These are phyloP conservation scores for Nidularia pulvinata DNA, from an alignment of 768 basidiomycete genomes.

Conservation along the genomic window DNA sequence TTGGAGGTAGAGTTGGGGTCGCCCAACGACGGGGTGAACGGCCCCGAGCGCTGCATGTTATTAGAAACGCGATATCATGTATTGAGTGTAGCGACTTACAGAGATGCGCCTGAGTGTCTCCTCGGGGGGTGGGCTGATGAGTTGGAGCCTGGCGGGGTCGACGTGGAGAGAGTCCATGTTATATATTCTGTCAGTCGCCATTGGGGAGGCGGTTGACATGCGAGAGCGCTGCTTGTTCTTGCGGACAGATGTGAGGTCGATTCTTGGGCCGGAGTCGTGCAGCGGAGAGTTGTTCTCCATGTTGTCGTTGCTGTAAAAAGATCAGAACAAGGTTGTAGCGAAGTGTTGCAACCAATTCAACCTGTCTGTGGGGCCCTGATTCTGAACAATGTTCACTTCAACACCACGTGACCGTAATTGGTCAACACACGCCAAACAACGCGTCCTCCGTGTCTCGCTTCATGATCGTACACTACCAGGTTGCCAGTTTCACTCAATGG, in stretches of 20 bases:
- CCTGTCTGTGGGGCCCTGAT: no score
- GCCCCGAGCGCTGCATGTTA: conserved; percentile 8
- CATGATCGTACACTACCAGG: no score
- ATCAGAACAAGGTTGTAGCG: neutral
- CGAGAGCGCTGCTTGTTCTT: neutral
- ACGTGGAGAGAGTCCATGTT: conserved; percentile 7
- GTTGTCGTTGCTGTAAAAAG: neutral
- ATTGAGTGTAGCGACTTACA: conserved; percentile 10
- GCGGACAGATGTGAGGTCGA: neutral
- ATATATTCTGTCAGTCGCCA: conserved; percentile 14
- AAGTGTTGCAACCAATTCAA: no score
- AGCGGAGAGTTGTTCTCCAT: neutral
- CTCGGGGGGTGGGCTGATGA: conserved; percentile 67
- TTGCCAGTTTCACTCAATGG: no score
- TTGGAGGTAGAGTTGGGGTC: conserved; percentile 10
- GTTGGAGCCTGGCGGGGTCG: conserved; percentile 23
- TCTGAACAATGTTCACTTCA: conserved; percentile 5
- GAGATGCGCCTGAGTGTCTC: conserved; percentile 37
- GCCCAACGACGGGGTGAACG: conserved; percentile 18
- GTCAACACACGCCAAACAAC: neutral
- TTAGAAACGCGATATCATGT: conserved; percentile 1
- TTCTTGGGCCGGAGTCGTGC: conserved; percentile 1
- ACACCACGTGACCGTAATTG: conserved; percentile 16
- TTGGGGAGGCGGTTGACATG: conserved; percentile 3
- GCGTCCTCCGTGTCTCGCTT: neutral